phyloP scores from a whole-genome alignment of 805 yeast species.

The Metschnikowia similis region DNA sequence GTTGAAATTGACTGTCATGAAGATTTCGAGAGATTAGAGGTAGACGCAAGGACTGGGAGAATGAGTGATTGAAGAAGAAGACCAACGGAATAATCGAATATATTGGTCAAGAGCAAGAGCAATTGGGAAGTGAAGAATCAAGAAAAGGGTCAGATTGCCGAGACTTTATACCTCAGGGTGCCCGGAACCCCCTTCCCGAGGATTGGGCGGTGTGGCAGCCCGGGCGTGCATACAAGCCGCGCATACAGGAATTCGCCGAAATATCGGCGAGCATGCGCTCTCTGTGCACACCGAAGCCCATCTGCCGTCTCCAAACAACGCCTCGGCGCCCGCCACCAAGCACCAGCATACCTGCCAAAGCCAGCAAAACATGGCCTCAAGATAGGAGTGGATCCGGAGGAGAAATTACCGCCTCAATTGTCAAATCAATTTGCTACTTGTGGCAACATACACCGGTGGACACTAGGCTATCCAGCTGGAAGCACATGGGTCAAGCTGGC shows the following conservation, averaged over 20 bases:
- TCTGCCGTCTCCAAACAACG: not conserved
- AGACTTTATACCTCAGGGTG: not conserved
- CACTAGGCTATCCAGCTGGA: no score
- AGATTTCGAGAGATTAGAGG: not conserved
- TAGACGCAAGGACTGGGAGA: not conserved
- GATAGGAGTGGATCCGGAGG: no score
- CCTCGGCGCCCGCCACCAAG: not conserved
- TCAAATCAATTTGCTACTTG: no score
- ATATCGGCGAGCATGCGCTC: constrained; percentile 14
- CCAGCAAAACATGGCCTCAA: no score
- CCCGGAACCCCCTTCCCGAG: not conserved
- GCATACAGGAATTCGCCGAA: constrained; percentile 14
- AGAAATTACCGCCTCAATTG: no score
- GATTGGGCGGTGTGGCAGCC: not conserved
- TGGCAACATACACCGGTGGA: no score
- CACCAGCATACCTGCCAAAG: not conserved
- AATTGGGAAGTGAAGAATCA: no score
- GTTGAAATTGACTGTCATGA: constrained; percentile 18
- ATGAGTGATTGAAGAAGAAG: not conserved
- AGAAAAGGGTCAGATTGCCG: not conserved
- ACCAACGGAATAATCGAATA: not conserved
- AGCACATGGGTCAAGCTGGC: no score
- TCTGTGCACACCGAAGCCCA: constrained; percentile 7
- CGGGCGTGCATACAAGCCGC: constrained; percentile 1
- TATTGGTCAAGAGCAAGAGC: no score